phyloP scores from a whole-genome alignment of 2,329 filamentous ascomycete genomes.

The Fusarium tuaranense region DNA sequence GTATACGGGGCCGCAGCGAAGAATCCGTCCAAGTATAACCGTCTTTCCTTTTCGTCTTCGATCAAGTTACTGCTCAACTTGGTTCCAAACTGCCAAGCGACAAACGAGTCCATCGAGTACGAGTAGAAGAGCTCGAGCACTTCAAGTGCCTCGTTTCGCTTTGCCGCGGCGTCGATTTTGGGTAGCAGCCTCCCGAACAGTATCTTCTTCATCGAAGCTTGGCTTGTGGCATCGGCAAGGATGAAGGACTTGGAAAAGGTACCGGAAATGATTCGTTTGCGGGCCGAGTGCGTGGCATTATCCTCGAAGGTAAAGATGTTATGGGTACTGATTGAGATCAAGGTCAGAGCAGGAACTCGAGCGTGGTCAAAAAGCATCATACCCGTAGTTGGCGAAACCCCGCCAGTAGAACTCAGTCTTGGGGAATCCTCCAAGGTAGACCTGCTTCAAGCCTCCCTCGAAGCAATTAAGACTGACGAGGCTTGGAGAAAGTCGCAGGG shows the following conservation, averaged over 20 bases:
- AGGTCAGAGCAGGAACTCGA: background rate
- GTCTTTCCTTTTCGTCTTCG: slow-evolving; percentile 19
- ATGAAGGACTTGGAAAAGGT: slow-evolving; percentile 28
- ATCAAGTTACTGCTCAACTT: slow-evolving; percentile 21
- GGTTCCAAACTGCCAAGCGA: slow-evolving; percentile 25
- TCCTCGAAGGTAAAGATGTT: slow-evolving; percentile 24
- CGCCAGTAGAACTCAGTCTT: background rate
- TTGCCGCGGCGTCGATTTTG: background rate
- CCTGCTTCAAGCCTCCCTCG: background rate
- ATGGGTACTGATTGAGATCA: background rate
- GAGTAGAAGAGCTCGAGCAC: slow-evolving; percentile 17
- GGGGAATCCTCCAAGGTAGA: background rate
- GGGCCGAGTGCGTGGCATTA: slow-evolving; percentile 18
- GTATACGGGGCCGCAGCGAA: slow-evolving; percentile 11
- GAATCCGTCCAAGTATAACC: slow-evolving; percentile 17
- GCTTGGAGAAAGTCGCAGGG: background rate
- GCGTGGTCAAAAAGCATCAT: background rate
- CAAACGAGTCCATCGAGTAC: slow-evolving; percentile 31
- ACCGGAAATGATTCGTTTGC: slow-evolving; percentile 24
- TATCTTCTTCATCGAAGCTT: slow-evolving; percentile 6
- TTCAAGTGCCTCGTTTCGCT: slow-evolving; percentile 5
- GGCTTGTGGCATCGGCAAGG: background rate
- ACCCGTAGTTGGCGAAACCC: background rate
- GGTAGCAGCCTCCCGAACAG: slow-evolving; percentile 16
- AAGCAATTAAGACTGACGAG: background rate